These are phyloP conservation scores for Fusarium brachygibbosum DNA, from an alignment of 2,329 filamentous ascomycete genomes.

Conservation along the genomic window DNA sequence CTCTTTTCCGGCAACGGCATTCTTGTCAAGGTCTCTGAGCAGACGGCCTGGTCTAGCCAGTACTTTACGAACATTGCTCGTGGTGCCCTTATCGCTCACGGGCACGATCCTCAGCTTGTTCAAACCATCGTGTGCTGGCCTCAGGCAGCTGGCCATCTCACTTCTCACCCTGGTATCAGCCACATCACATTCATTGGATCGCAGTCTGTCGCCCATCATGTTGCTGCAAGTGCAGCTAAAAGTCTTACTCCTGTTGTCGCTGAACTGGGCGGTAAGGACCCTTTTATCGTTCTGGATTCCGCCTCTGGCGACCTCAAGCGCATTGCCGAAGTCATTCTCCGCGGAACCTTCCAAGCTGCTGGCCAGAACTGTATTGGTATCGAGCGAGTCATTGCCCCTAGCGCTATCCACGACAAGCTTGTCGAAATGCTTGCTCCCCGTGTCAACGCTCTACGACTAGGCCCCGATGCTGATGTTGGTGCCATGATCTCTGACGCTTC, in stretches of 20 bases:
- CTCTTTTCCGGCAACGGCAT: conserved; percentile 93
- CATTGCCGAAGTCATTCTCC: conserved; percentile 85
- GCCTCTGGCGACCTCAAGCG: conserved; percentile 74
- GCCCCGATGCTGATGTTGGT: conserved; percentile 84
- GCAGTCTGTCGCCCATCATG: conserved; percentile 85
- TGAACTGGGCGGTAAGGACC: conserved; percentile 95
- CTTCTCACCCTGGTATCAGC: conserved; percentile 84
- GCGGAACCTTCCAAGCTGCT: conserved; percentile 93
- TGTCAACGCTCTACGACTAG: conserved; percentile 80
- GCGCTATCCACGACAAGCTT: conserved; percentile 80
- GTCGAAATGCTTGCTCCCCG: conserved; percentile 78
- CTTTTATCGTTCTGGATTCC: conserved; percentile 89
- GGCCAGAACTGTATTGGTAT: conserved; percentile 99
- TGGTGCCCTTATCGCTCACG: conserved; percentile 83
- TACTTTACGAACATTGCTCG: conserved; percentile 87
- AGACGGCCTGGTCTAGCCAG: conserved; percentile 90
- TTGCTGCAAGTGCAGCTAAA: conserved; percentile 87
- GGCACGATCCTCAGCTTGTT: conserved; percentile 83
- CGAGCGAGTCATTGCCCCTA: conserved; percentile 88
- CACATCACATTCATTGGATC: conserved; percentile 98
- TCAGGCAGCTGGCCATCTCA: conserved; percentile 82
- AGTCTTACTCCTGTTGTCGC: conserved; percentile 88
- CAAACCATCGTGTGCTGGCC: conserved; percentile 93
- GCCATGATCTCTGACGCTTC: conserved; percentile 86
- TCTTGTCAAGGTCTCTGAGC: conserved; percentile 93